phyloP scores from a whole-genome alignment of 2,329 filamentous ascomycete species.

The Thielaviopsis cerberus region DNA sequence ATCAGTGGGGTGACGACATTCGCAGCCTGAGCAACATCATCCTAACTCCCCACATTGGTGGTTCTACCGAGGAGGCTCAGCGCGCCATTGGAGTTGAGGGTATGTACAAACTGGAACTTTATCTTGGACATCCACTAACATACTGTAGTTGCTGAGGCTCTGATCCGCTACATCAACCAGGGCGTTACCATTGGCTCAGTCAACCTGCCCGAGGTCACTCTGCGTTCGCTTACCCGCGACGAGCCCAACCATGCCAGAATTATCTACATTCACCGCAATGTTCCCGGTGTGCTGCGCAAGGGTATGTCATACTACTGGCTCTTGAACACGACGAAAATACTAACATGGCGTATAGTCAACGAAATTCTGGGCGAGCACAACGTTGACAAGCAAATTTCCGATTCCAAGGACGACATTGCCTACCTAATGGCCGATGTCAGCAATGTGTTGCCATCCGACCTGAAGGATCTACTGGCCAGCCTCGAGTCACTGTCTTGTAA shows the following conservation, averaged over 20 bases:
- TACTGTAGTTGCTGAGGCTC: conserved; percentile 51
- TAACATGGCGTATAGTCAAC: conserved; percentile 44
- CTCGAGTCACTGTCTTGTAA: conserved; percentile 66
- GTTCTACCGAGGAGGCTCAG: conserved; percentile 94
- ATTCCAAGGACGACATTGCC: conserved; percentile 80
- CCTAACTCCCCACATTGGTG: conserved; percentile 89
- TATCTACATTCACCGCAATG: conserved; percentile 92
- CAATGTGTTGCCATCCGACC: conserved; percentile 59
- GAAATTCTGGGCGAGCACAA: conserved; percentile 89
- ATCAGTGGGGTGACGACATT: conserved; percentile 71
- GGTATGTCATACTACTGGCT: conserved; percentile 27
- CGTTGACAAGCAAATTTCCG: conserved; percentile 96
- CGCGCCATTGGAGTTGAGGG: conserved; percentile 83
- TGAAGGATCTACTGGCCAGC: conserved; percentile 69
- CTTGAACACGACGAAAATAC: neutral
- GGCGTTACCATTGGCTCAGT: conserved; percentile 80
- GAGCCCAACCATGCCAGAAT: conserved; percentile 79
- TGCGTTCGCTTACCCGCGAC: conserved; percentile 77
- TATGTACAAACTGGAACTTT: conserved; percentile 16
- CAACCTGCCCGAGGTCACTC: conserved; percentile 86
- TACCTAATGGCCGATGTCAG: conserved; percentile 98
- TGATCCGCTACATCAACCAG: conserved; percentile 91
- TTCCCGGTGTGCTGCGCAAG: conserved; percentile 82
- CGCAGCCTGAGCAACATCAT: conserved; percentile 79
- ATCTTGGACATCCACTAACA: neutral